A percentile compares a stretch with the other conserved stretches of the same genome.
phyloP scores from a whole-genome alignment of 768 basidiomycete species.

The Xerocomellus dryophilus region DNA sequence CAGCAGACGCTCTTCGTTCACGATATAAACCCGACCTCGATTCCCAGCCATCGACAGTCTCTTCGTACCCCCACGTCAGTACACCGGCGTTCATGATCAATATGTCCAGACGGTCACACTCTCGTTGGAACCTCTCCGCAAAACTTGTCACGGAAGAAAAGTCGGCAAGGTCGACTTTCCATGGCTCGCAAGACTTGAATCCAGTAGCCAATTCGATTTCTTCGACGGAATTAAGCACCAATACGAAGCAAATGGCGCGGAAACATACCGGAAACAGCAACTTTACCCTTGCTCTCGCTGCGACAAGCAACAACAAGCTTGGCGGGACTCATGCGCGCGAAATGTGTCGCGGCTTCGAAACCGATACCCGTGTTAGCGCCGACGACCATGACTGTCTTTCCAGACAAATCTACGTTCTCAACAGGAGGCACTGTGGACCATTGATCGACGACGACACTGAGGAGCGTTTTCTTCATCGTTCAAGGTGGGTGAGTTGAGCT shows the following conservation, averaged over 20 bases:
- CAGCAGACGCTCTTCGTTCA: not conserved
- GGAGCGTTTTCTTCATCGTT: not conserved
- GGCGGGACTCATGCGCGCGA: conserved; percentile 30
- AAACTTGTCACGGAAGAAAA: conserved; percentile 17
- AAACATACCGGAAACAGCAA: conserved; percentile 21
- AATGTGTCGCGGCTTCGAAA: conserved; percentile 31
- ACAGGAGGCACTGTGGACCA: conserved; percentile 17
- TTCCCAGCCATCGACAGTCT: conserved; percentile 48
- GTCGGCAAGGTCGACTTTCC: conserved; percentile 13
- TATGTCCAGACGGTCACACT: conserved; percentile 22
- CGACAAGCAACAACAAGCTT: conserved; percentile 31
- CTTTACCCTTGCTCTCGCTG: conserved; percentile 23
- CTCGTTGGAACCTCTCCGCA: conserved; percentile 3
- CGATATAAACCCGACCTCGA: conserved; percentile 29
- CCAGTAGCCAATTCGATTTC: conserved; percentile 27
- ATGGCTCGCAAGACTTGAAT: conserved; percentile 21
- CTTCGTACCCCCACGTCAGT: conserved; percentile 3
- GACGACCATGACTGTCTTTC: conserved; percentile 31
- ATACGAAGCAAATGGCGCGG: not conserved
- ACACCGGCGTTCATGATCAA: conserved; percentile 45
- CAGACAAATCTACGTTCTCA: conserved; percentile 24
- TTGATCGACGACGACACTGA: conserved; percentile 12
- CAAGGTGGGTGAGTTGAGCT: no score
- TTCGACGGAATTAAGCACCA: not conserved
- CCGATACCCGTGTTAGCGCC: conserved; percentile 36